Evolutionary conservation across 2,329 filamentous ascomycete species (phyloP), one percentile per base, ranked within the genome.

Genomic region (Stromatinia cepivora): DNA sequence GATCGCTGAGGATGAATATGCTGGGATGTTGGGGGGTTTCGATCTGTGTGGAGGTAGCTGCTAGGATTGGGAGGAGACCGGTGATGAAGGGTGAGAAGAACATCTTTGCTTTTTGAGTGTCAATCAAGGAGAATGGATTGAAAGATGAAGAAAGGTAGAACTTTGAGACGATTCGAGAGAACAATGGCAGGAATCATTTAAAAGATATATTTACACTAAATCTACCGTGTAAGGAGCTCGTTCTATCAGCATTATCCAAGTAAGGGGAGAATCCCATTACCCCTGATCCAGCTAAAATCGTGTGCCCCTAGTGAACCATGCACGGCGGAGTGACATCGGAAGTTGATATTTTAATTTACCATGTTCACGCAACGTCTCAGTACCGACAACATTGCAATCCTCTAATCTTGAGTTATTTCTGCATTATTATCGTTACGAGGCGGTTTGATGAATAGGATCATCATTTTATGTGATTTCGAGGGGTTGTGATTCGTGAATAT

Each of bases 1-100:
- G 50, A 36, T 63, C 48, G 25, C 58, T 31, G 28, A 68, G 66
- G 22, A 68, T 64, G 28, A 68, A 63, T 63, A 68, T 68, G 20
- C 25, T 53, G 48, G 66, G 66, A 22, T 39, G 39, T 25, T 54
- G 28, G 11, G 48, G 25, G 0, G 48, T 2, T 31, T 54, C 50
- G 50, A 68, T 64, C 56, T 45, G 58, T 28, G 66, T 56, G 15
- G 58, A 68, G n/a, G 57, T 68, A 13, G 61, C 61, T 25, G 66
- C 36, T 31, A 68, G 25, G 36, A 68, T 54, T 42, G 66, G 66
- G 22, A 68, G 66, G 28, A 68, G 58, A 4, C 46, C 36, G 9
- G 57, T 63, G 46, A 68, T 68, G 15, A 63, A 68, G 36, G 66
- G 36, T 48, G 66, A 45, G 50, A 68, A 68, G 59, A 68, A 68